Percentiles rank a stretch among this genome's conserved stretches.
Evolutionary conservation across 2,329 filamentous ascomycete genomes (phyloP).

Genomic region (Sporothrix euskadiensis): DNA sequence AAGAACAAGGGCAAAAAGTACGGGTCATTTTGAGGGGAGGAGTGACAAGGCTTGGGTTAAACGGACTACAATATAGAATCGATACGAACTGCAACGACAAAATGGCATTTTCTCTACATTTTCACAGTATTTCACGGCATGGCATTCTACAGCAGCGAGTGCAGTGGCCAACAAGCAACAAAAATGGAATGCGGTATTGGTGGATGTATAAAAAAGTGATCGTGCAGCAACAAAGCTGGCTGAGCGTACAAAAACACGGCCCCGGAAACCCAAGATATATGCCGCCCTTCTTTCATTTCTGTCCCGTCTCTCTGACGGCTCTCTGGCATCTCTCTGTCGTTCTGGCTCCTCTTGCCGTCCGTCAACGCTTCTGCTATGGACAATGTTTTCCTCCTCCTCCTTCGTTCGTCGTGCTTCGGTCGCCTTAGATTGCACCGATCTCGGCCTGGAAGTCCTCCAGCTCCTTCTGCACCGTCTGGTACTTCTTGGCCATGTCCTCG

Average conservation of each 20-base stretch:
- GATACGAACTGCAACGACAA: conserved; percentile 16
- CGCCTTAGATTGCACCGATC: conserved; percentile 83
- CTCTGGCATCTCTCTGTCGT: not conserved
- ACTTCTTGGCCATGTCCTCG: conserved; percentile 95
- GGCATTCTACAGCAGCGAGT: no score
- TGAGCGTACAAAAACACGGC: conserved; percentile 25
- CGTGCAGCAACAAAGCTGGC: conserved; percentile 26
- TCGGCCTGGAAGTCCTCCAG: conserved; percentile 86
- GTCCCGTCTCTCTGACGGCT: not conserved
- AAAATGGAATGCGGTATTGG: conserved; percentile 28
- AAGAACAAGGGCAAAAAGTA: conserved; percentile 57
- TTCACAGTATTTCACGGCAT: not conserved
- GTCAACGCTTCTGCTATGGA: not conserved
- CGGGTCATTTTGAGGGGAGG: not conserved
- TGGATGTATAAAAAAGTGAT: conserved; percentile 24
- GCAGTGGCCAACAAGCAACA: conserved; percentile 11
- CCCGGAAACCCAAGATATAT: conserved; percentile 25
- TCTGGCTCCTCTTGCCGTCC: not conserved
- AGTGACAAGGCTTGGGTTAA: no score
- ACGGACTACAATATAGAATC: not conserved
- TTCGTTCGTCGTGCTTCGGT: not conserved
- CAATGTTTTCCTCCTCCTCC: conserved; percentile 12
- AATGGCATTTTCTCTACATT: not conserved
- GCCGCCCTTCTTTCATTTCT: not conserved
- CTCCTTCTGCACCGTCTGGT: conserved; percentile 80